Conservation (phyloP, 345 rosid genomes). For the Gossypium anomalum region DNA sequence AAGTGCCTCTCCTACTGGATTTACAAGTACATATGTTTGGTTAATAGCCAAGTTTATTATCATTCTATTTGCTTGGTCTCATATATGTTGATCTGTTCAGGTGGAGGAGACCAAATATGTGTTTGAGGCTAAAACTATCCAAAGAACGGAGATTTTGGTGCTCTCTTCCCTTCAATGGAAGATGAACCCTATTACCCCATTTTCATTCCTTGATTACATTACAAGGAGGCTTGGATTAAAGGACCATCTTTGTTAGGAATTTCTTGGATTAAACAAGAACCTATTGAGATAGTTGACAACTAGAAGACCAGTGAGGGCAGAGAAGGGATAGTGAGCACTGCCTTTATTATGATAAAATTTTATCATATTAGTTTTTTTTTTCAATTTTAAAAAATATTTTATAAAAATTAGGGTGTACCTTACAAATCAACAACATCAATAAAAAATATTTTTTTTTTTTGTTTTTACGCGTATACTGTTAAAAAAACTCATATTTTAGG, state of each 20-base stretch:
- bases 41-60: not conserved
- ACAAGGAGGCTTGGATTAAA: constrained; percentile 56
- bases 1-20: constrained; percentile 57
- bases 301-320: too few species aligned
- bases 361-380: too few species aligned
- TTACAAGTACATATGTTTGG: constrained; percentile 42
- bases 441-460: too few species aligned
- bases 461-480: too few species aligned
- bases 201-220: constrained; percentile 56
- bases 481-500: too few species aligned
- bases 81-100: constrained; percentile 28
- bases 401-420: too few species aligned
- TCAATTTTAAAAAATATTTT: too few species aligned
- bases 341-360: too few species aligned
- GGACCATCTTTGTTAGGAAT: constrained; percentile 45
- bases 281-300: too few species aligned
- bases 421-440: too few species aligned
- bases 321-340: not conserved
- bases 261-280: constrained; percentile 16
- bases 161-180: constrained; percentile 72
- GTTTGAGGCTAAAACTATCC: constrained; percentile 57
- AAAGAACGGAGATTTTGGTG: constrained; percentile 64
- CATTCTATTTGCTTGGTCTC: not conserved
- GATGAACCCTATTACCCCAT: constrained; percentile 69
- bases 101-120: constrained; percentile 51